Evolutionary conservation across 768 basidiomycete species (phyloP).

Genomic region (Termitomyces sp.): DNA sequence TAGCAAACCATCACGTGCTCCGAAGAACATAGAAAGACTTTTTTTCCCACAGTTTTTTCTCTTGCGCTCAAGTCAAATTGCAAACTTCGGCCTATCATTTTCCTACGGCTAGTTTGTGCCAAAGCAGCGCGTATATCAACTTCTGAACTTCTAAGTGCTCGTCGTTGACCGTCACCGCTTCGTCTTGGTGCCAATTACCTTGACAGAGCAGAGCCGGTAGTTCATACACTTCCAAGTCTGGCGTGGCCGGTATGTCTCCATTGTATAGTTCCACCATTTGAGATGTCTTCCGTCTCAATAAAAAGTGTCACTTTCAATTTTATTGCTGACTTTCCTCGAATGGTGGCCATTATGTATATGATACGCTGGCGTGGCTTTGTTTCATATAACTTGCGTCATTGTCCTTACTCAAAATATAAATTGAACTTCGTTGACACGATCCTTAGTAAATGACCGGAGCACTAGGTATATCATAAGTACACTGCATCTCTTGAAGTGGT

Average conservation of each 20-base stretch:
- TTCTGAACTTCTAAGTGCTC: constrained; percentile 33
- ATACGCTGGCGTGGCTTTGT: not conserved
- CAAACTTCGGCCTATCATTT: constrained; percentile 20
- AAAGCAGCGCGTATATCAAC: constrained; percentile 33
- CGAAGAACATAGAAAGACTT: not conserved
- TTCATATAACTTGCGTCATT: not conserved
- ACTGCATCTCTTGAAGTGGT: not conserved
- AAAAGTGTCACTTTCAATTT: not conserved
- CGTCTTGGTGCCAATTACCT: constrained; percentile 19
- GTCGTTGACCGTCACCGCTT: constrained; percentile 14
- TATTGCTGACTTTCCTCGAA: not conserved
- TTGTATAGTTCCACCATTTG: not conserved
- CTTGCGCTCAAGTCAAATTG: constrained; percentile 44
- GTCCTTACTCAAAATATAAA: not conserved
- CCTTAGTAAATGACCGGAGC: not conserved
- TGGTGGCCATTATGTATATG: not conserved
- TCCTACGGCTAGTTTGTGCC: constrained; percentile 34
- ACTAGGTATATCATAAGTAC: not conserved
- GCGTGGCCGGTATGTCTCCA: not conserved
- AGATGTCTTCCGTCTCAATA: not conserved
- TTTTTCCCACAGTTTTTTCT: constrained; percentile 13
- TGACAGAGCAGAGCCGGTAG: constrained; percentile 32
- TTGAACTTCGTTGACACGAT: not conserved
- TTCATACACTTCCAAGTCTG: constrained; percentile 20
- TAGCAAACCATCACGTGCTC: not conserved